Base-by-base conservation (phyloP, 148 eudicot genomes). In the Amaranthus palmeri region DNA sequence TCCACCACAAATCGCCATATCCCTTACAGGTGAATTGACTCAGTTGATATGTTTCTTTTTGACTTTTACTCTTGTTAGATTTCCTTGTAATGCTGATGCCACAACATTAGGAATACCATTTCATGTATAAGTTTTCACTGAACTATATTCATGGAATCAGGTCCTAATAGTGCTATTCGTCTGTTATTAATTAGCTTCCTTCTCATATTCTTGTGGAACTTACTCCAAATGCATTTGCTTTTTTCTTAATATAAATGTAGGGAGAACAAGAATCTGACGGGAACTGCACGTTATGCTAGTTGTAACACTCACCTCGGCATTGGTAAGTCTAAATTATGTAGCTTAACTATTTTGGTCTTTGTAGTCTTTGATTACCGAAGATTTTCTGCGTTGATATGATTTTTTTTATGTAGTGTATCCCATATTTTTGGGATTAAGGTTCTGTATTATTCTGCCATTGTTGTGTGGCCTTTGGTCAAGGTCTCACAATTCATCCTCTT, bases 241-340 rank as follows among this genome's bases (percentile, higher is more conserved):
- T 53, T 58, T 80, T 61, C 54, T 74, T 53, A 25, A 25, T 25
- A 25, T 25, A 25, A 25, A 25, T 25, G 36, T 85, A 93, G 98
- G 86, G 98, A 95, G 86, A 91, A 91, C 86, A 95, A 95, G 70
- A 95, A 91, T 78, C 76, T 95, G 77, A 95, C 98, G 0, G 98
- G 98, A 71, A 95, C 98, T 69, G 98, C 98, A 69, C 91, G 98
- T 36, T 95, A 95, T 83, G 98, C 98, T 13, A 95, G 98, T 79
- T 95, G 98, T 79, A 95, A 95, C 74, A 95, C 98, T 87, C 98
- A 95, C 81, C 98, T 95, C 78, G 98, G 98, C 64, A 95, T 95
- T 73, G 98, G 98, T 95, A 79, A 82, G 90, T 57, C 57, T 50
- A 18, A 49, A 70, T 18, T 63, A 41, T 62, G 61, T 50, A 25